Evolutionary conservation across 2,329 filamentous ascomycete genomes (phyloP).

Genomic region (Diaporthe vaccinii): DNA sequence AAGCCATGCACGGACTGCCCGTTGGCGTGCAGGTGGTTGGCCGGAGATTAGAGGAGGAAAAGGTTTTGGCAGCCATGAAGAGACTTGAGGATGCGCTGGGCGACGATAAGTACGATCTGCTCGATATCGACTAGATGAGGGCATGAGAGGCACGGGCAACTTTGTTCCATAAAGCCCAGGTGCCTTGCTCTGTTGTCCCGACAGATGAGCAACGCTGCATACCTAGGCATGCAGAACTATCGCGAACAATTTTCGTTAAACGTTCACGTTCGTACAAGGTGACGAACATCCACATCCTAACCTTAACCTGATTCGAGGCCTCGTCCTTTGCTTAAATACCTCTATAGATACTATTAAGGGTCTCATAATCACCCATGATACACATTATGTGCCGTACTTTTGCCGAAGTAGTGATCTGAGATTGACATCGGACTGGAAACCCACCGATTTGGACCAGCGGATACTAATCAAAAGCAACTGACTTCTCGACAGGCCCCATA

Average conservation of each 20-base stretch:
- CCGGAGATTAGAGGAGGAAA: slow-evolving; percentile 85
- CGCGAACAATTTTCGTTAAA: neutral
- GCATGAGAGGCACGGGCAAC: neutral
- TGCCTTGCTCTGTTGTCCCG: too few relatives aligned
- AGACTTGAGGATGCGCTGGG: slow-evolving; percentile 81
- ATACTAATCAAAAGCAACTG: too few relatives aligned
- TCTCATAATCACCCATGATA: neutral
- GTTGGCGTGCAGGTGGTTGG: slow-evolving; percentile 90
- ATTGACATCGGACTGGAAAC: neutral
- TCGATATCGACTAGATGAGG: slow-evolving; percentile 60
- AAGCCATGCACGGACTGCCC: slow-evolving; percentile 87
- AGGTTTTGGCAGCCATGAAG: slow-evolving; percentile 86
- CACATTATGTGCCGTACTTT: neutral
- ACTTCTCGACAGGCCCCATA: too few relatives aligned
- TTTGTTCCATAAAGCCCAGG: neutral
- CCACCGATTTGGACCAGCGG: neutral
- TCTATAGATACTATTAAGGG: neutral
- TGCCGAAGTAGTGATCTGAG: neutral
- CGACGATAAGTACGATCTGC: slow-evolving; percentile 64
- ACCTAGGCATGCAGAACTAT: neutral
- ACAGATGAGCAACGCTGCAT: neutral
- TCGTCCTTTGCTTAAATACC: neutral
- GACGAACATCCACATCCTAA: too few relatives aligned
- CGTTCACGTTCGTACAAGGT: neutral
- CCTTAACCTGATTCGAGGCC: too few relatives aligned